A percentile compares a stretch with the other conserved stretches of the same genome.
Conservation (phyloP, 139 green algal species). For the Volvox africanus region DNA sequence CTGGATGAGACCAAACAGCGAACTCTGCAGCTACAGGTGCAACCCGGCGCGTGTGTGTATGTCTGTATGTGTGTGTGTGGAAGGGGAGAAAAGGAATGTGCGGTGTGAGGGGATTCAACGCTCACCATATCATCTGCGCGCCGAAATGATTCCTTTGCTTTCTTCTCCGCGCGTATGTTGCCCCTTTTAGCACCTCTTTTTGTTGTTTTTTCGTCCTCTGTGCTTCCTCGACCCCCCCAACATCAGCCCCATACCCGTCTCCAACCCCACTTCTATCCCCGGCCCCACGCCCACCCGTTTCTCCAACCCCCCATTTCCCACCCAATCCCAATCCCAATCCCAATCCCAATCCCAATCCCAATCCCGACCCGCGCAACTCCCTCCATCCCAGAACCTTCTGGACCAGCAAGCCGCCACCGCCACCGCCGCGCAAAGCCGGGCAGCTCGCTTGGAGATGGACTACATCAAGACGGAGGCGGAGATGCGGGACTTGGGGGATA, state of each 20-base stretch:
- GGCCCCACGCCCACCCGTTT: neutral
- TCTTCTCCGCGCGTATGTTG: too few species aligned
- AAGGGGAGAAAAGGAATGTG: neutral
- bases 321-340: neutral
- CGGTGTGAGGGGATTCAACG: too few species aligned
- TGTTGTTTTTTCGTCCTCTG: too few species aligned
- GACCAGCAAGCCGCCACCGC: conserved; percentile 4
- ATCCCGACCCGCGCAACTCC: neutral
- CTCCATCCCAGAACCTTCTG: neutral
- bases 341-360: neutral
- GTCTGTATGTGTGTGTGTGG: neutral
- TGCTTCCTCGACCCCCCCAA: neutral
- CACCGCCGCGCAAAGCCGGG: neutral
- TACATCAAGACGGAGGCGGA: conserved; percentile 39
- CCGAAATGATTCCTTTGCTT: too few species aligned
- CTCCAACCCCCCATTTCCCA: neutral
- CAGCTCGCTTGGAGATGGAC: conserved; percentile 45
- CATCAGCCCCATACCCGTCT: too few species aligned
- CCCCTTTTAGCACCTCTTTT: too few species aligned
- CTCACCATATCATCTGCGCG: too few species aligned
- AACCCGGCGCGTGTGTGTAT: neutral
- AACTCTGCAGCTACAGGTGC: neutral
- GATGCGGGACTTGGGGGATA: conserved; percentile 45
- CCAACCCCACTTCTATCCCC: too few species aligned
- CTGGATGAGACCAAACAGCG: conserved; percentile 46